Base-by-base conservation (phyloP, 108 stramenopile genomes). In the Hondaea fermentalgiana region DNA sequence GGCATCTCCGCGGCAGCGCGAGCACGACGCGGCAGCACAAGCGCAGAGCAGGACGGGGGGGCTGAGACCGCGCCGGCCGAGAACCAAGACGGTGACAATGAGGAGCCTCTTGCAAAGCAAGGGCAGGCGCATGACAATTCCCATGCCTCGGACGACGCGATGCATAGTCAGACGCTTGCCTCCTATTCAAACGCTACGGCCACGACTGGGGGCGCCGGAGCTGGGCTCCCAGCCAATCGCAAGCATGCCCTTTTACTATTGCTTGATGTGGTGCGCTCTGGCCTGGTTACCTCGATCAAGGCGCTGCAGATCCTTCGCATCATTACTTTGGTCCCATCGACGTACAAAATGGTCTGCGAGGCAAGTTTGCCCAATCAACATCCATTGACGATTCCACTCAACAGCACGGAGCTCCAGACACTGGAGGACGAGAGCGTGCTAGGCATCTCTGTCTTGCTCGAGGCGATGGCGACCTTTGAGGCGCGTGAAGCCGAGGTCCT, bases 311-410 rank as follows among this genome's bases (percentile, higher is more conserved):
- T 83, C 49, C 76, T 83, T 35, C 45, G 76, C 49, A 53, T 83
- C 25, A 45, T 83, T 17, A 83, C 76, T 4, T 23, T 83, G 6
- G 49, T 83, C 51, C 76, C 76, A 12, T 6, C n/a, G 5, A 83
- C 76, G 51, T 83, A 83, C 76, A 83, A 83, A 45, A 83, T 83
- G 49, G 45, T 83, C 25, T 83, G 76, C 51, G 76, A 83, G 28
- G 64, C 64, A 69, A 69, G 64, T 17, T 17, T 69, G 42, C 64
- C 64, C 8, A 69, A 42, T 3, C 64, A 69, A 17, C 25, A 42
- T 12, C 64, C 64, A 16, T 0, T 47, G 43, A 53, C 76, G n/a
- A 45, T 53, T 6, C 49, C 51, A 6, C 19, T 53, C 28, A 47
- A 53, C 25, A 53, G n/a, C 51, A 25, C 45, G 12, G 49, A 23